Evolutionary conservation across 495 filamentous ascomycete genomes (phyloP).

Genomic region (Staphylotrichum longicolle): DNA sequence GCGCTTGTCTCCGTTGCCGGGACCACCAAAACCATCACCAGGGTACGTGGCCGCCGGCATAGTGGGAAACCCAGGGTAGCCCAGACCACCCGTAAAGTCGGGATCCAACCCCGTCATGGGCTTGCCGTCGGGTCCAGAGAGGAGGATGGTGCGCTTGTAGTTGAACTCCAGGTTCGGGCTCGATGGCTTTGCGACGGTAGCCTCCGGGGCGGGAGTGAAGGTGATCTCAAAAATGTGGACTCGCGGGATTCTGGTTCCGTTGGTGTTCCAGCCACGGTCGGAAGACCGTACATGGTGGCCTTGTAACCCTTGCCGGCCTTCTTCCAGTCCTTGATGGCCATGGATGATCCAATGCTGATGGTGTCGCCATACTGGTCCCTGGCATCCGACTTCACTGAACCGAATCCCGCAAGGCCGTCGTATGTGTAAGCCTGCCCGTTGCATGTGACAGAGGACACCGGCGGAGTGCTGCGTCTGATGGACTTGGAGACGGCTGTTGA

Average conservation of each 20-base stretch:
- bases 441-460: constrained; percentile 39
- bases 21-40: constrained; percentile 71
- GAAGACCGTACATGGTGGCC: constrained; percentile 63
- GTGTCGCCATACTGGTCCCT: constrained; percentile 74
- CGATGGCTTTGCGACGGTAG: constrained; percentile 57
- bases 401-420: constrained; percentile 66
- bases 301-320: constrained; percentile 57
- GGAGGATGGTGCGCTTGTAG: constrained; percentile 66
- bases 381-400: constrained; percentile 57
- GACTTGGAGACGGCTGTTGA: background rate
- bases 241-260: constrained; percentile 73
- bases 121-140: constrained; percentile 65
- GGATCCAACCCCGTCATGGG: constrained; percentile 71
- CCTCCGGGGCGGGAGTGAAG: constrained; percentile 51
- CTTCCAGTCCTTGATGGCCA: constrained; percentile 68
- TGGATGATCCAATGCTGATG: constrained; percentile 64
- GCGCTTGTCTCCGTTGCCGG: constrained; percentile 55
- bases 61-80: constrained; percentile 59
- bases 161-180: constrained; percentile 61
- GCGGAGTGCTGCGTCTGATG: constrained; percentile 2
- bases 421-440: constrained; percentile 65
- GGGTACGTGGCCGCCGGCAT: constrained; percentile 65
- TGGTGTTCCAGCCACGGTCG: constrained; percentile 73
- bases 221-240: constrained; percentile 69
- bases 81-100: constrained; percentile 51